Evolutionary conservation across 495 filamentous ascomycete species (phyloP).

Genomic region (Hypoxylon fragiforme): DNA sequence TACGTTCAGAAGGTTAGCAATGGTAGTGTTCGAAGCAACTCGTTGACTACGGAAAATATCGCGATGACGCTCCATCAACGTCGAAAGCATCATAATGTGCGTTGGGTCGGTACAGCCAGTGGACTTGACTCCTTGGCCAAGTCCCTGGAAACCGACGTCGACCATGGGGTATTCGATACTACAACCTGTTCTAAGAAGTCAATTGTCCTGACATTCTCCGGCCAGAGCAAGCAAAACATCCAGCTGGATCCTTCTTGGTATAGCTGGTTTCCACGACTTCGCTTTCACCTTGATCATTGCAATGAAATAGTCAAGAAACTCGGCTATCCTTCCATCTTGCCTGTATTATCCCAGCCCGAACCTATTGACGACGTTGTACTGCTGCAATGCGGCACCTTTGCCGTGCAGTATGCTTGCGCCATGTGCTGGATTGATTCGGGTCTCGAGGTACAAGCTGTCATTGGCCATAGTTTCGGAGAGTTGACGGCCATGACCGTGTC

Average conservation of each 20-base stretch:
- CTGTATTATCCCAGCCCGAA: constrained; percentile 50
- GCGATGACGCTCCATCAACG: constrained; percentile 27
- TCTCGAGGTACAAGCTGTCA: constrained; percentile 38
- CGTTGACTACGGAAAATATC: constrained; percentile 46
- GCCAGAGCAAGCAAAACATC: constrained; percentile 47
- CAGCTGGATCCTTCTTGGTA: constrained; percentile 36
- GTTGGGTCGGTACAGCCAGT: constrained; percentile 1
- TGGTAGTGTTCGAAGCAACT: constrained; percentile 44
- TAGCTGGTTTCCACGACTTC: not conserved
- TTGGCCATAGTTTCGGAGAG: constrained; percentile 61
- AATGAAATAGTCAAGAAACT: constrained; percentile 27
- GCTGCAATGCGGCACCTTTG: constrained; percentile 51
- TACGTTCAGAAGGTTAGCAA: constrained; percentile 34
- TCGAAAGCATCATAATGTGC: constrained; percentile 4
- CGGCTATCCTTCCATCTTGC: constrained; percentile 48
- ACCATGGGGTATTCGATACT: not conserved
- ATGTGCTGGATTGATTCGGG: constrained; percentile 55
- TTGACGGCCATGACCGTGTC: constrained; percentile 48
- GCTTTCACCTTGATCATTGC: constrained; percentile 28
- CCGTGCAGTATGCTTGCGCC: constrained; percentile 55
- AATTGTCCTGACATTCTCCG: constrained; percentile 54
- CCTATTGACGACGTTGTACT: constrained; percentile 45
- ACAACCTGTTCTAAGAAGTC: constrained; percentile 5
- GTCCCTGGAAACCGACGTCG: not conserved
- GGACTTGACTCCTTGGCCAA: not conserved